These are phyloP conservation scores for Apiospora phragmitis DNA, from an alignment of 2,329 filamentous ascomycete species.

Conservation along the genomic window DNA sequence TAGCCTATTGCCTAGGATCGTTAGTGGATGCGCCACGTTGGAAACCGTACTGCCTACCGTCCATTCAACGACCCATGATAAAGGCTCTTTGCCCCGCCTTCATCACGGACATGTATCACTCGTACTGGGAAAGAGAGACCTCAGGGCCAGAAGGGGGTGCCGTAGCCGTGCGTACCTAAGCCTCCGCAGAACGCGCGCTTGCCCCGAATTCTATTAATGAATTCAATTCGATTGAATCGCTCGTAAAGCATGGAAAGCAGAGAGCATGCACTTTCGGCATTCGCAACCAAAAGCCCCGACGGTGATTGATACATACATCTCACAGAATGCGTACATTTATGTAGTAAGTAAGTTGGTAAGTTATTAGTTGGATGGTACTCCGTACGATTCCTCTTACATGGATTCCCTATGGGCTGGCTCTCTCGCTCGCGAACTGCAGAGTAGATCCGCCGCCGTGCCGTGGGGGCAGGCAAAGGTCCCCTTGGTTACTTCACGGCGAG, in stretches of 20 bases:
- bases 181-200: not conserved
- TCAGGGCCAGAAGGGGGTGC: not conserved
- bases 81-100: not conserved
- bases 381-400: not conserved
- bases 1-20: not conserved
- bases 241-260: not conserved
- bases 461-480: constrained; percentile 5
- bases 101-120: not conserved
- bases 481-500: not conserved
- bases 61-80: not conserved
- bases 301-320: not conserved
- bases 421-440: not conserved
- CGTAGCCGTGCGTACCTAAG: constrained; percentile 1
- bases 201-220: not conserved
- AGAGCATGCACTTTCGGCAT: not conserved
- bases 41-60: not conserved
- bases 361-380: not conserved
- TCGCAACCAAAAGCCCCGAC: not conserved
- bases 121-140: not conserved
- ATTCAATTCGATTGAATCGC: not conserved
- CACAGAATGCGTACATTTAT: too few species aligned
- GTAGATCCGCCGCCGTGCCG: constrained; percentile 1
- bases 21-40: constrained; percentile 4
- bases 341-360: not conserved
- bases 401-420: not conserved